A percentile compares a stretch with the other conserved stretches of the same genome.
phyloP scores from a whole-genome alignment of 768 basidiomycete genomes.

The Cantharellus cinnabarinus region DNA sequence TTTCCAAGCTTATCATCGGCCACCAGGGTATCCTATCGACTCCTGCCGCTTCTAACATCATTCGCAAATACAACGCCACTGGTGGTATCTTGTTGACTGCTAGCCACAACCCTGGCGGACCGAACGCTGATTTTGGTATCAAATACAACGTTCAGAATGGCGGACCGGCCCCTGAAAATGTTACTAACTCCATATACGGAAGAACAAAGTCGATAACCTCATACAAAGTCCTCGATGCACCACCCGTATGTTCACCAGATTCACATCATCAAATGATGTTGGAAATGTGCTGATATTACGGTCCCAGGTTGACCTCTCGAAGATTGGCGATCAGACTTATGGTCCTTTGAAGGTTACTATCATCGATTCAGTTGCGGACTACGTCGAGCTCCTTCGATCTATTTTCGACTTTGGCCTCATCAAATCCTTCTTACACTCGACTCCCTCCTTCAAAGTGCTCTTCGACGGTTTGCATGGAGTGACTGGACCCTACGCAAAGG shows the following conservation, averaged over 20 bases:
- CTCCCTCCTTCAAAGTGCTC: slow-evolving; percentile 60
- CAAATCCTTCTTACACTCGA: slow-evolving; percentile 62
- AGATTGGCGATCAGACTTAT: slow-evolving; percentile 56
- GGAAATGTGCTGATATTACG: slow-evolving; percentile 1
- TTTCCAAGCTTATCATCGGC: slow-evolving; percentile 80
- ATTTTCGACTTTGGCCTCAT: slow-evolving; percentile 94
- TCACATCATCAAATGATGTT: background rate
- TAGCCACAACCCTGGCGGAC: slow-evolving; percentile 94
- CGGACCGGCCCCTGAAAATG: slow-evolving; percentile 87
- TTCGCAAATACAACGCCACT: slow-evolving; percentile 87
- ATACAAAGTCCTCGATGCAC: slow-evolving; percentile 69
- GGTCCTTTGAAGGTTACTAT: slow-evolving; percentile 73
- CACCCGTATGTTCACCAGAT: slow-evolving; percentile 32
- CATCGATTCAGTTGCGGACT: slow-evolving; percentile 87
- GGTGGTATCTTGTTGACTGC: slow-evolving; percentile 96
- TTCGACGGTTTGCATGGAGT: slow-evolving; percentile 96
- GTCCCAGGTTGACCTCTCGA: slow-evolving; percentile 58
- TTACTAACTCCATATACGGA: slow-evolving; percentile 91
- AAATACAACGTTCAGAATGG: slow-evolving; percentile 98
- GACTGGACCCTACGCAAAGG: slow-evolving; percentile 86
- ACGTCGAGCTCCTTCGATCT: slow-evolving; percentile 55
- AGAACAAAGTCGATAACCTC: slow-evolving; percentile 67
- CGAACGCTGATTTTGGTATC: slow-evolving; percentile 97
- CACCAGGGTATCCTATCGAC: slow-evolving; percentile 86
- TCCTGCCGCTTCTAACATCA: slow-evolving; percentile 89